These are phyloP conservation scores for Parafenestella ontariensis DNA, from an alignment of 2,329 filamentous ascomycete species.

Conservation along the genomic window DNA sequence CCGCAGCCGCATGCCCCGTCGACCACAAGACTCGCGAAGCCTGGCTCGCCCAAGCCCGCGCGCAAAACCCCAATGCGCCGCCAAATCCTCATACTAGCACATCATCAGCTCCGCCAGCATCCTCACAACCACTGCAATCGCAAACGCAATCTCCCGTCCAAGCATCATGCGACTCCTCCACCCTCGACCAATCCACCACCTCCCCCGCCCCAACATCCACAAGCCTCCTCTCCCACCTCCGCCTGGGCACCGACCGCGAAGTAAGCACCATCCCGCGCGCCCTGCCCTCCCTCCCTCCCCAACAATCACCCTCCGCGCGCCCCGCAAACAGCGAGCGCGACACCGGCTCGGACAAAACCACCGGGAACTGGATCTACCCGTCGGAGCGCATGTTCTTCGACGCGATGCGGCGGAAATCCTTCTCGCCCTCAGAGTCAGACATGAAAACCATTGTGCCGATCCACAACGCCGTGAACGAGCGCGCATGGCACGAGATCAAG, in stretches of 20 bases:
- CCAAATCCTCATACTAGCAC: constrained; percentile 24
- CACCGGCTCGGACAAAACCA: constrained; percentile 65
- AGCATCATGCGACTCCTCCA: constrained; percentile 49
- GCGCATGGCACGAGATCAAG: constrained; percentile 91
- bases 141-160: constrained; percentile 28
- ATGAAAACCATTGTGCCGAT: constrained; percentile 95
- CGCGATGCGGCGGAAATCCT: constrained; percentile 90
- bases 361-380: constrained; percentile 96
- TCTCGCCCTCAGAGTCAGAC: constrained; percentile 72
- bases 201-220: constrained; percentile 25
- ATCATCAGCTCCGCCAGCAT: constrained; percentile 9
- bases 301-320: constrained; percentile 26
- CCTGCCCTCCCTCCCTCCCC: constrained; percentile 36
- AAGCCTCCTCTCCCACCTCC: constrained; percentile 38
- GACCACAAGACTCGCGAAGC: constrained; percentile 87
- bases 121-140: constrained; percentile 16
- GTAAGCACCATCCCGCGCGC: constrained; percentile 49
- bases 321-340: constrained; percentile 81
- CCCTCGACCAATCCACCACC: constrained; percentile 40
- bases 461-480: constrained; percentile 98
- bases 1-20: constrained; percentile 72
- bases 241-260: constrained; percentile 54
- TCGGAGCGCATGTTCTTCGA: constrained; percentile 98
- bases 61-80: constrained; percentile 36
- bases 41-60: constrained; percentile 78